Evolutionary conservation across 305 asterid species (phyloP).

Genomic region (Fraxinus greggii): DNA sequence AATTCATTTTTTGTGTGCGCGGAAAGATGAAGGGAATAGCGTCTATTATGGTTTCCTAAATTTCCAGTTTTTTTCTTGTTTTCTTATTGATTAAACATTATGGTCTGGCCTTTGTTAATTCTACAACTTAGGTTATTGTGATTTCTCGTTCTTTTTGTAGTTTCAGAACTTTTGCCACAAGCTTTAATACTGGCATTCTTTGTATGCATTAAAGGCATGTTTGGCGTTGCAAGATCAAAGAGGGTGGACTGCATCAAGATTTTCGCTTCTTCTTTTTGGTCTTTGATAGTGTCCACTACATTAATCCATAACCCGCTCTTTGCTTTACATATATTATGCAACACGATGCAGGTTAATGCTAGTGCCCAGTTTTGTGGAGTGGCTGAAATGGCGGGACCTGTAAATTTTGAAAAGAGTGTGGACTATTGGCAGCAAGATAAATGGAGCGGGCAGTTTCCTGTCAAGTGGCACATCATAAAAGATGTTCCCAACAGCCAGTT

Average conservation of each 20-base stretch:
- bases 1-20: not conserved
- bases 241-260: not conserved
- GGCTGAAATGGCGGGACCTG: conserved; percentile 19
- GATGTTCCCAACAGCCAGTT: conserved; percentile 19
- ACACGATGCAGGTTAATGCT: conserved; percentile 9
- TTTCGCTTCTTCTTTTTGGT: not conserved
- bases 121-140: not conserved
- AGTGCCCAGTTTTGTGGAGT: conserved; percentile 22
- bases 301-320: not conserved
- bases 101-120: not conserved
- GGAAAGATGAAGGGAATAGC: not conserved
- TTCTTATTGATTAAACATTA: not conserved
- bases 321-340: not conserved
- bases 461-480: conserved; percentile 18
- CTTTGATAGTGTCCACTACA: not conserved
- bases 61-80: not conserved
- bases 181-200: not conserved
- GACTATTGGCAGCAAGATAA: conserved; percentile 22
- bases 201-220: not conserved
- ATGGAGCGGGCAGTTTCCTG: conserved; percentile 20
- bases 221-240: not conserved
- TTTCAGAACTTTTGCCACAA: not conserved
- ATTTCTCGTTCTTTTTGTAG: not conserved
- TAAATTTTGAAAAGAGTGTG: conserved; percentile 14
- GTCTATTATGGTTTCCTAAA: not conserved